Evolutionary conservation across 1,284 basidiomycete species (phyloP).

Genomic region (Leccinum huronense): DNA sequence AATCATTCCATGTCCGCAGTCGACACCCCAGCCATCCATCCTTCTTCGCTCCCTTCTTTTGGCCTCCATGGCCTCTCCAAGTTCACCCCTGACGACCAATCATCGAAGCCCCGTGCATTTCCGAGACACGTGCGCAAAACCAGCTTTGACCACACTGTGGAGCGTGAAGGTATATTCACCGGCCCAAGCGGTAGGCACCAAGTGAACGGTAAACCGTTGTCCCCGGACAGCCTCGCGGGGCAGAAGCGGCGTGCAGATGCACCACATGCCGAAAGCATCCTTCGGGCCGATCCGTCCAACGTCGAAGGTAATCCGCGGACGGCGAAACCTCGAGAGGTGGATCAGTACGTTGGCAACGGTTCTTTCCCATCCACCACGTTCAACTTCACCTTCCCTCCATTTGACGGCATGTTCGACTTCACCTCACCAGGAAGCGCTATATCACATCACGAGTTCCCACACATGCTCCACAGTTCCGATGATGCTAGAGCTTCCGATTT

Average conservation of each 20-base stretch:
- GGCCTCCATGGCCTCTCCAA: slow-evolving; percentile 58
- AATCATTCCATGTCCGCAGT: slow-evolving; percentile 45
- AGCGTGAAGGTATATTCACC: slow-evolving; percentile 59
- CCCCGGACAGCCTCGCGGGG: slow-evolving; percentile 59
- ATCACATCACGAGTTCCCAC: slow-evolving; percentile 38
- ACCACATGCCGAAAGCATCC: slow-evolving; percentile 70
- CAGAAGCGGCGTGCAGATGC: slow-evolving; percentile 74
- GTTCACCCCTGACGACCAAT: slow-evolving; percentile 38
- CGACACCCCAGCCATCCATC: slow-evolving; percentile 55
- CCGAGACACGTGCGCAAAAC: slow-evolving; percentile 86
- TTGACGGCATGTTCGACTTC: slow-evolving; percentile 68
- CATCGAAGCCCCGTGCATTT: slow-evolving; percentile 56
- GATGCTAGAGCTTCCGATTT: slow-evolving; percentile 29
- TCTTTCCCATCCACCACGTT: slow-evolving; percentile 74
- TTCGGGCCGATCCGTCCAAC: slow-evolving; percentile 72
- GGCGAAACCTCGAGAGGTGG: slow-evolving; percentile 32
- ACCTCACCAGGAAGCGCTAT: slow-evolving; percentile 25
- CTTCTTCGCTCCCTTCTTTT: slow-evolving; percentile 65
- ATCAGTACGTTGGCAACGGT: slow-evolving; percentile 41
- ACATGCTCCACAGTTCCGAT: slow-evolving; percentile 33
- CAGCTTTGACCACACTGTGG: slow-evolving; percentile 87
- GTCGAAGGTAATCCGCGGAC: slow-evolving; percentile 41
- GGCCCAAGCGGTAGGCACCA: slow-evolving; percentile 69
- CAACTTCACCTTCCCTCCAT: slow-evolving; percentile 72
- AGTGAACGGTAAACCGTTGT: slow-evolving; percentile 70